phyloP scores from a whole-genome alignment of 345 rosid species.

The Salix dunnii region DNA sequence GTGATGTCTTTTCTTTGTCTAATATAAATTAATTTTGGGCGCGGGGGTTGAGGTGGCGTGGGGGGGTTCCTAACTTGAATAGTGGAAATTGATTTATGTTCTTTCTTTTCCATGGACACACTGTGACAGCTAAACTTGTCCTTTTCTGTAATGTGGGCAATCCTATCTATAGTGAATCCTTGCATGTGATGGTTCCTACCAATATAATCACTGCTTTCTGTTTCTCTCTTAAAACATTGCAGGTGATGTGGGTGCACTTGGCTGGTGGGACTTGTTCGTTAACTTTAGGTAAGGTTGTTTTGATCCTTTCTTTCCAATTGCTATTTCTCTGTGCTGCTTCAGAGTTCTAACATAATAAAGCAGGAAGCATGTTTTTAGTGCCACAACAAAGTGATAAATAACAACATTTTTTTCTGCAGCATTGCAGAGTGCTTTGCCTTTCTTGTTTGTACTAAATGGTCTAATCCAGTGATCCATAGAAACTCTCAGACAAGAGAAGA shows the following conservation, averaged over 20 bases:
- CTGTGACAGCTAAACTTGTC: not conserved
- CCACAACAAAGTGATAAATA: slow-evolving; percentile 21
- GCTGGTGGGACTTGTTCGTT: slow-evolving; percentile 96
- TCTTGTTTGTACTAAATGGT: slow-evolving; percentile 94
- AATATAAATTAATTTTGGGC: not conserved
- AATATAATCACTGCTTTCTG: slow-evolving; percentile 7
- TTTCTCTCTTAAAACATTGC: slow-evolving; percentile 25
- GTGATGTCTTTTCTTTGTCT: not conserved
- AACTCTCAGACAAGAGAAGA: slow-evolving; percentile 44
- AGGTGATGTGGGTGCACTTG: slow-evolving; percentile 89
- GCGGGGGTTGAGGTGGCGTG: too few relatives aligned
- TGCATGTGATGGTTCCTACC: not conserved
- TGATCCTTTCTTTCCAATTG: slow-evolving; percentile 4
- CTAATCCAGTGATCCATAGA: slow-evolving; percentile 86
- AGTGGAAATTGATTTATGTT: too few relatives aligned
- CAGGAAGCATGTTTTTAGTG: slow-evolving; percentile 6
- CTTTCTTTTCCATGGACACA: not conserved
- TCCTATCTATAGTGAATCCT: not conserved
- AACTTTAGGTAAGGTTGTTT: slow-evolving; percentile 64
- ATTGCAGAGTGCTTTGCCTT: slow-evolving; percentile 94
- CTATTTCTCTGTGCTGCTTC: slow-evolving; percentile 1
- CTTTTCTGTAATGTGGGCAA: not conserved
- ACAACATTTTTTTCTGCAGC: slow-evolving; percentile 42
- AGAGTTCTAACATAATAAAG: not conserved
- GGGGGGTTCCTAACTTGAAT: not conserved